Percentiles rank a stretch among this genome's conserved stretches.
These are phyloP conservation scores for Microdochium bolleyi DNA, from an alignment of 2,329 filamentous ascomycete genomes.

Conservation along the genomic window DNA sequence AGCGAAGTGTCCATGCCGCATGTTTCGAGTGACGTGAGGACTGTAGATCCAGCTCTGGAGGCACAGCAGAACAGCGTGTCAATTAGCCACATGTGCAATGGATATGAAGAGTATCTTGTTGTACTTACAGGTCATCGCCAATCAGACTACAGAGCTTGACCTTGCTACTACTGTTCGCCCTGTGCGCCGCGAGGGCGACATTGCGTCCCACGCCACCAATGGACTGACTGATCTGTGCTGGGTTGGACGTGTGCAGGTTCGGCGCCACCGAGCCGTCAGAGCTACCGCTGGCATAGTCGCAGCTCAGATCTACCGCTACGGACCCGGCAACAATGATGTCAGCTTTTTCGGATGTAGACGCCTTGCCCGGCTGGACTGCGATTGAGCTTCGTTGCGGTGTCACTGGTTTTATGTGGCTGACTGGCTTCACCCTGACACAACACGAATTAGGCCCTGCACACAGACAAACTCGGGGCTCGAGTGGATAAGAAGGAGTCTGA, in stretches of 20 bases:
- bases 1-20: slow-evolving; percentile 57
- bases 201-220: slow-evolving; percentile 91
- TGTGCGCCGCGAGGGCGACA: slow-evolving; percentile 75
- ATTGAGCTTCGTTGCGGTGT: neutral
- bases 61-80: too few relatives aligned
- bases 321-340: slow-evolving; percentile 88
- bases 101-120: too few relatives aligned
- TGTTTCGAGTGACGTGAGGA: slow-evolving; percentile 56
- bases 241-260: slow-evolving; percentile 74
- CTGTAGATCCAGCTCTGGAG: slow-evolving; percentile 60
- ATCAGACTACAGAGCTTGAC: slow-evolving; percentile 75
- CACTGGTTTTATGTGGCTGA: neutral
- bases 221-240: slow-evolving; percentile 69
- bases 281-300: slow-evolving; percentile 52
- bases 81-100: too few relatives aligned
- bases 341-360: slow-evolving; percentile 16
- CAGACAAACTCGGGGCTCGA: slow-evolving; percentile 9
- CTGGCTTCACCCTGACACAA: slow-evolving; percentile 2
- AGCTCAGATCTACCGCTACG: slow-evolving; percentile 79
- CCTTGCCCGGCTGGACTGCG: neutral
- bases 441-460: neutral
- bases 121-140: slow-evolving; percentile 62
- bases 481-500: slow-evolving; percentile 8
- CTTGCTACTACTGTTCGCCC: slow-evolving; percentile 47
- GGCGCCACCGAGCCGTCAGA: slow-evolving; percentile 26